Evolutionary conservation across 78 protist species (phyloP).

Genomic region (Tieghemostelium lacteum): DNA sequence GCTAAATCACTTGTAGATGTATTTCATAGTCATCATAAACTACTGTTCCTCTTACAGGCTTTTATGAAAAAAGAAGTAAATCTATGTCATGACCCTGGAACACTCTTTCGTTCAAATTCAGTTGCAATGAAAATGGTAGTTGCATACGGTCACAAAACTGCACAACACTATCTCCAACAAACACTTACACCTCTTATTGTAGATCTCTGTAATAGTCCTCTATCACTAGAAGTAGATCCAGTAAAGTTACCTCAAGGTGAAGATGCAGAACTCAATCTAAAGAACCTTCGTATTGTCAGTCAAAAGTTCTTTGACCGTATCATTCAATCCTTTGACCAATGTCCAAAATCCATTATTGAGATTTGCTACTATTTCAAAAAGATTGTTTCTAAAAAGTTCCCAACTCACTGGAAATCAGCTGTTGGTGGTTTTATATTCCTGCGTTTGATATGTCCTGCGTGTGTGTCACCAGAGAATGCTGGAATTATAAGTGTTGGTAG

Average conservation of each 20-base stretch:
- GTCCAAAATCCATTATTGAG: constrained; percentile 62
- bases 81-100: constrained; percentile 70
- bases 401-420: constrained; percentile 57
- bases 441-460: constrained; percentile 66
- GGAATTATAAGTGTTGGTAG: constrained; percentile 56
- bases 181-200: constrained; percentile 60
- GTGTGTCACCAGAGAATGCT: constrained; percentile 71
- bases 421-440: constrained; percentile 72
- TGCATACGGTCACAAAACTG: constrained; percentile 61
- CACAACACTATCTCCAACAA: constrained; percentile 64
- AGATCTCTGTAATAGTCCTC: constrained; percentile 46
- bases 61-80: constrained; percentile 66
- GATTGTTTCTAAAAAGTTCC: constrained; percentile 46
- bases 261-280: constrained; percentile 14
- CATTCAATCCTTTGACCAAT: constrained; percentile 46
- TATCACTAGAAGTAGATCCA: constrained; percentile 65
- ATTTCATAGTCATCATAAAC: constrained; percentile 59
- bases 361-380: constrained; percentile 72
- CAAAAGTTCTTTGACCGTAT: constrained; percentile 78
- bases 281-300: constrained; percentile 21
- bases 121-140: constrained; percentile 81
- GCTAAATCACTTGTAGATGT: constrained; percentile 62
- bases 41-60: constrained; percentile 33
- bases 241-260: constrained; percentile 35
- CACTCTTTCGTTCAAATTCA: constrained; percentile 41